Conservation (phyloP, 352 stramenopile genomes). For the Globisporangium mamillatum region DNA sequence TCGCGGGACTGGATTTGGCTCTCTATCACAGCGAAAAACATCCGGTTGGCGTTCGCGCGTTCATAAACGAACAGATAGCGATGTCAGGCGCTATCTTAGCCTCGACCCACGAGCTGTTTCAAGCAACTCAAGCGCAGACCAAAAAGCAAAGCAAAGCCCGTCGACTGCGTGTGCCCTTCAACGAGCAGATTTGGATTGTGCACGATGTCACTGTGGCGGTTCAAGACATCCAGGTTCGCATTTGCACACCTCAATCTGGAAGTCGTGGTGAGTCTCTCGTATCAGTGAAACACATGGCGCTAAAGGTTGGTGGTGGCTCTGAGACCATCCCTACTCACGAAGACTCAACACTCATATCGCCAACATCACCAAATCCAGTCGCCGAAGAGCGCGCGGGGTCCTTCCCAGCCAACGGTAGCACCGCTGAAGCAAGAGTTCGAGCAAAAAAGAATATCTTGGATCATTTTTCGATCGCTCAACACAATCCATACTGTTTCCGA, state of each 20-base stretch:
- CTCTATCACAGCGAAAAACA: slow-evolving; percentile 73
- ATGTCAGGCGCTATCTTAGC: slow-evolving; percentile 41
- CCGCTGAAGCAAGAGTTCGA: slow-evolving; percentile 8
- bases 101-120: slow-evolving; percentile 28
- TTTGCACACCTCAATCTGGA: slow-evolving; percentile 60
- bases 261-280: slow-evolving; percentile 69
- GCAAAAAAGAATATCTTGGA: slow-evolving; percentile 71
- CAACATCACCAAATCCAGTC: not conserved
- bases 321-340: slow-evolving; percentile 32
- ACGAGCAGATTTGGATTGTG: slow-evolving; percentile 34
- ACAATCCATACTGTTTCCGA: slow-evolving; percentile 73
- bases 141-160: slow-evolving; percentile 16
- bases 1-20: slow-evolving; percentile 65
- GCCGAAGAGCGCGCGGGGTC: not conserved
- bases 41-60: slow-evolving; percentile 56
- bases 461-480: slow-evolving; percentile 63
- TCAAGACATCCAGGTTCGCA: slow-evolving; percentile 56
- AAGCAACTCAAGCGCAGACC: not conserved
- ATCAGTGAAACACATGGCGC: slow-evolving; percentile 43
- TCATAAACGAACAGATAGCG: slow-evolving; percentile 59
- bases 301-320: slow-evolving; percentile 45
- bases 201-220: slow-evolving; percentile 46
- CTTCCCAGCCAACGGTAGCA: not conserved
- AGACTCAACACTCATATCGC: slow-evolving; percentile 7
- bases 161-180: slow-evolving; percentile 24